Evolutionary conservation across 805 yeast species (phyloP).

Genomic region (Middelhovenomyces tepae): DNA sequence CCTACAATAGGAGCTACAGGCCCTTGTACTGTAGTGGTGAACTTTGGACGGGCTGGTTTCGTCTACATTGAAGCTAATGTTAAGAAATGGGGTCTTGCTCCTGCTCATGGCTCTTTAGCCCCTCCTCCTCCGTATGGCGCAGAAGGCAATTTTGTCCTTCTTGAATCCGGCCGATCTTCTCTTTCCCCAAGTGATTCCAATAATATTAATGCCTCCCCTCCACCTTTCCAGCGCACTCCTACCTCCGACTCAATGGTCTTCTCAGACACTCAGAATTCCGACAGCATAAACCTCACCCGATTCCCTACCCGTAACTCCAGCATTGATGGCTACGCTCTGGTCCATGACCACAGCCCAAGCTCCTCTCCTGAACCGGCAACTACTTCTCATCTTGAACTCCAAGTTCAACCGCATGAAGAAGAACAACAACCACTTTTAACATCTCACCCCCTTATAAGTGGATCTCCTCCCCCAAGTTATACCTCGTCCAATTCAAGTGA

Average conservation of each 20-base stretch:
- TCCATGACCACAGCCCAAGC: too few species aligned
- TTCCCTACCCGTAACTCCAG: constrained; percentile 4
- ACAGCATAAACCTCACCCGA: constrained; percentile 13
- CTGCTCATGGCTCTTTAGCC: constrained; percentile 74
- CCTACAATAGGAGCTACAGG: constrained; percentile 89
- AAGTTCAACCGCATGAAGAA: too few species aligned
- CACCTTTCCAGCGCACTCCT: constrained; percentile 11
- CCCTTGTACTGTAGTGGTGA: constrained; percentile 75
- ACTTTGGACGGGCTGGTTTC: constrained; percentile 81
- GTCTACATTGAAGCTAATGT: constrained; percentile 90
- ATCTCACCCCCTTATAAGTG: constrained; percentile 1
- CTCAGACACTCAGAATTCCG: constrained; percentile 7
- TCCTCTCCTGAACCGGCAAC: too few species aligned
- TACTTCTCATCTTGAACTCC: too few species aligned
- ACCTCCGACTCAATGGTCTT: constrained; percentile 6
- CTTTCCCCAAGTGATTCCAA: constrained; percentile 52
- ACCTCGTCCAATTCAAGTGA: too few species aligned
- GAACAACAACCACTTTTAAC: neutral
- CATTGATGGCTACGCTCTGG: too few species aligned
- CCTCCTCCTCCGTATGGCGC: constrained; percentile 92
- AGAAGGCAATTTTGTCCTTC: constrained; percentile 65
- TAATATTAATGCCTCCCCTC: constrained; percentile 14
- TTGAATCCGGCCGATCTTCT: constrained; percentile 36
- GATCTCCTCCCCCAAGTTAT: constrained; percentile 3
- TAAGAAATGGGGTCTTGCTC: constrained; percentile 94